phyloP scores from a whole-genome alignment of 2,329 filamentous ascomycete genomes.

The Curvularia lunata region DNA sequence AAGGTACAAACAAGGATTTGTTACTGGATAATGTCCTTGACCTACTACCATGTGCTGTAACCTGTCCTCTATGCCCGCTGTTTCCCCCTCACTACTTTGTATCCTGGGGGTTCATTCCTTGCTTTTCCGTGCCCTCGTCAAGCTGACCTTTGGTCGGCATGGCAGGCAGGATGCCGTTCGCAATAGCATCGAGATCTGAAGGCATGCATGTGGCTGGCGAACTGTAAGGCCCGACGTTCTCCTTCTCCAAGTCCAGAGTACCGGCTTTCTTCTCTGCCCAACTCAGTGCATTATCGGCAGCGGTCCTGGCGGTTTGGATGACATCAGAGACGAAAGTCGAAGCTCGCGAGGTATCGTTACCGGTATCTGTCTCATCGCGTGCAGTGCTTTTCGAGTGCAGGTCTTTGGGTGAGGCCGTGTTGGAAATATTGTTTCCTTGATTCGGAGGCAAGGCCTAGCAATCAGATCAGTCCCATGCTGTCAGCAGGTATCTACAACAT shows the following conservation, averaged over 20 bases:
- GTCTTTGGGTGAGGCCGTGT: conserved; percentile 7
- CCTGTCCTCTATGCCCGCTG: background rate
- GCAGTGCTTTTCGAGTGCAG: conserved; percentile 18
- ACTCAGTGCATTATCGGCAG: conserved; percentile 27
- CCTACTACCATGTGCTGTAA: background rate
- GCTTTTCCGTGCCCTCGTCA: background rate
- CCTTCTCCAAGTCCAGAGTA: conserved; percentile 27
- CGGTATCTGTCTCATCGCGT: conserved; percentile 14
- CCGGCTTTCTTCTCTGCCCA: conserved; percentile 41
- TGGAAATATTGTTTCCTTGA: background rate
- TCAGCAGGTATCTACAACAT: background rate
- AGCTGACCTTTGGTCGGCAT: conserved; percentile 14
- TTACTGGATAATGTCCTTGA: background rate
- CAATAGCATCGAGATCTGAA: conserved; percentile 45
- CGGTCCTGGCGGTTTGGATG: conserved; percentile 27
- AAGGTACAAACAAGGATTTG: background rate
- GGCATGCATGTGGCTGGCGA: conserved; percentile 41
- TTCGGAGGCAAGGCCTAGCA: background rate
- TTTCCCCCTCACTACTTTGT: background rate
- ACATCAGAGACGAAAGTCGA: conserved; percentile 26
- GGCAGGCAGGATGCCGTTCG: conserved; percentile 36
- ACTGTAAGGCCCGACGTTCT: conserved; percentile 40
- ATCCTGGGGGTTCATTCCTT: background rate
- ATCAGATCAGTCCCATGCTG: background rate
- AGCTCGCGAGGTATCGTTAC: conserved; percentile 20